These are phyloP conservation scores for Rhynchospora breviuscula DNA, from an alignment of 176 grass and related monocot genomes.

Conservation along the genomic window DNA sequence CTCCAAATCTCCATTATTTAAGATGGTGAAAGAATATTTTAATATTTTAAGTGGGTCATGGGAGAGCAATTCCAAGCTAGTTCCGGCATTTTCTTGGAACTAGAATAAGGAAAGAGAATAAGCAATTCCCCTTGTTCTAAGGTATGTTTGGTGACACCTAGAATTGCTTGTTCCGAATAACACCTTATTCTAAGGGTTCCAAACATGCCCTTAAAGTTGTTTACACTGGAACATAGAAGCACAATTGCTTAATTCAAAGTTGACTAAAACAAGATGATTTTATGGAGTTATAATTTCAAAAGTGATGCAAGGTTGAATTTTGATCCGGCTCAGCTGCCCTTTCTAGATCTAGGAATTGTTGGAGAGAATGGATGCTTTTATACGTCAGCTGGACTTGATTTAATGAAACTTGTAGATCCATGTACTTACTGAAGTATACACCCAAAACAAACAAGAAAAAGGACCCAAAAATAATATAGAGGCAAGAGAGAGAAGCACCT, in stretches of 20 bases:
- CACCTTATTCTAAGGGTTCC: too few species aligned
- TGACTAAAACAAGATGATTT: background rate
- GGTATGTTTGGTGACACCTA: too few species aligned
- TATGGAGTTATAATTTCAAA: background rate
- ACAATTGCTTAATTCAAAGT: background rate
- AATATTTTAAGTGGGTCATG: too few species aligned
- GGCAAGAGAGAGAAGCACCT: constrained; percentile 41
- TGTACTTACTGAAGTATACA: background rate
- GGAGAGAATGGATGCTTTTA: background rate
- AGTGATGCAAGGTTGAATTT: background rate
- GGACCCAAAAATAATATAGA: background rate
- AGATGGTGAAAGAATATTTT: too few species aligned
- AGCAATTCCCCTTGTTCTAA: too few species aligned
- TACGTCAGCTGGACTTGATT: background rate
- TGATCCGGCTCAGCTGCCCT: background rate
- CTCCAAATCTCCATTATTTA: too few species aligned
- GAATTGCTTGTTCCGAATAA: too few species aligned
- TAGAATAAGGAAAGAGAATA: too few species aligned
- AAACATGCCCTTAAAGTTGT: too few species aligned
- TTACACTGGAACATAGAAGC: background rate
- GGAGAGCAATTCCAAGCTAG: too few species aligned
- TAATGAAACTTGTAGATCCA: background rate
- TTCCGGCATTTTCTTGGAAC: too few species aligned
- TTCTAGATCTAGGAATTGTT: background rate
- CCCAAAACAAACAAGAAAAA: background rate